Base-by-base conservation (phyloP, 805 yeast genomes). In the Candida corydali region DNA sequence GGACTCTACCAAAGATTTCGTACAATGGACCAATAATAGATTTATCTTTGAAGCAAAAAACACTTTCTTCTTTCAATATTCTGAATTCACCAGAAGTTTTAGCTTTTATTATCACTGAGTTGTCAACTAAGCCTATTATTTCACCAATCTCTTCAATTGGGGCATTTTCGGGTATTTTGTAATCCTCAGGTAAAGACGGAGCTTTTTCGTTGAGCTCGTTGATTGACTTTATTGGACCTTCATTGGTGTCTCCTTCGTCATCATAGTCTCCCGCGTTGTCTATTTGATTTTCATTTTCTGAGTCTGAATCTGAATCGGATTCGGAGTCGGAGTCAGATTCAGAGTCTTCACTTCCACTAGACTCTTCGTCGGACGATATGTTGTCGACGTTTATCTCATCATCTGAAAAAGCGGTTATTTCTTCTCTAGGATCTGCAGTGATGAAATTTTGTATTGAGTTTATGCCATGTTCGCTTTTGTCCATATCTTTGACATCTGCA, bases 1-100 rank as follows among this genome's bases (percentile, higher is more conserved):
- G 83, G 5, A 93, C 70, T 8, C 86, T 82, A 0, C 98, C 98
- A 64, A 93, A 87, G 0, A 87, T 86, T 56, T 93, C 98, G 51
- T 78, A 83, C 8, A 91, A 62, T 1, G 82, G 80, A 0, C 98
- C 98, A 11, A 93, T 49, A 1, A 82, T 60, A 2, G 75, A 69
- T 31, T 82, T 69, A 52, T 86, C 87, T 44, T 78, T 81, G 30
- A 88, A 73, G 51, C 96, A 86, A 3, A 91, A 69, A 0, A 91
- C 66, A 0, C 95, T 81, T 11, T 81, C 82, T 37, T 87, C 97
- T 45, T 80, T 84, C 24, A 91, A 65, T 3, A 88, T 83, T 29
- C 89, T 66, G 53, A 80, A 83, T 51, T 93, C 97, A 9, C 94
- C 98, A 2, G 96, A 85, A 1, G 70, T 58, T 10, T 62, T 61